Evolutionary conservation across 768 basidiomycete genomes (phyloP).

Genomic region (Gloeostereum incarnatum): DNA sequence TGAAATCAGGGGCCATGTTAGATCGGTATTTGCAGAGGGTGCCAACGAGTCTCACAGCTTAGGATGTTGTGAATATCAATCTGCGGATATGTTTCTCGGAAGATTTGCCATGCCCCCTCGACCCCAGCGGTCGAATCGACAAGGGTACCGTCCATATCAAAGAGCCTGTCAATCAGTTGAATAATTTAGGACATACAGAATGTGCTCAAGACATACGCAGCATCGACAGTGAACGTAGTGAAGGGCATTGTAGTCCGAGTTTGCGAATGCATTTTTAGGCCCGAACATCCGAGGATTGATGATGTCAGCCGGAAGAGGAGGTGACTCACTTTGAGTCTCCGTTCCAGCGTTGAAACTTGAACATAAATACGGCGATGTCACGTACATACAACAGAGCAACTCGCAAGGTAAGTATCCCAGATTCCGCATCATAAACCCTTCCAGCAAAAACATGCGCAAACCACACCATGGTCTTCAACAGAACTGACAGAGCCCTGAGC

Average conservation of each 20-base stretch:
- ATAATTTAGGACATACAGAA: not conserved
- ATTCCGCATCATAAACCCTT: no score
- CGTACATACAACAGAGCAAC: no score
- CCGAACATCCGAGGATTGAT: no score
- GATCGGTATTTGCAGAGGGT: conserved; percentile 5
- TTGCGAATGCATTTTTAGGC: no score
- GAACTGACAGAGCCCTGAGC: no score
- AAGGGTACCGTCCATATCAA: conserved; percentile 81
- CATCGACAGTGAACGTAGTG: conserved; percentile 25
- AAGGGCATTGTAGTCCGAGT: conserved; percentile 20
- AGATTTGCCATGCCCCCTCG: conserved; percentile 74
- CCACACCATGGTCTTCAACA: no score
- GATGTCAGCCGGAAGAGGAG: no score
- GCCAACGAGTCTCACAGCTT: conserved; percentile 36
- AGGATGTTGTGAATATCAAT: conserved; percentile 55
- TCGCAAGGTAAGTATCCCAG: no score
- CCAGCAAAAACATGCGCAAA: no score
- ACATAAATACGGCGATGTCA: no score
- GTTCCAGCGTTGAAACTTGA: no score
- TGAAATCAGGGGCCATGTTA: conserved; percentile 15
- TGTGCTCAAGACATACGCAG: conserved; percentile 20
- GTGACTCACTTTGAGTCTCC: no score
- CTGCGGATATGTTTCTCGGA: conserved; percentile 57
- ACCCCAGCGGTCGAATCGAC: conserved; percentile 82
- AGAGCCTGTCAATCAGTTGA: conserved; percentile 33